phyloP scores from a whole-genome alignment of 257 asterid genomes.

The Lantana camara region DNA sequence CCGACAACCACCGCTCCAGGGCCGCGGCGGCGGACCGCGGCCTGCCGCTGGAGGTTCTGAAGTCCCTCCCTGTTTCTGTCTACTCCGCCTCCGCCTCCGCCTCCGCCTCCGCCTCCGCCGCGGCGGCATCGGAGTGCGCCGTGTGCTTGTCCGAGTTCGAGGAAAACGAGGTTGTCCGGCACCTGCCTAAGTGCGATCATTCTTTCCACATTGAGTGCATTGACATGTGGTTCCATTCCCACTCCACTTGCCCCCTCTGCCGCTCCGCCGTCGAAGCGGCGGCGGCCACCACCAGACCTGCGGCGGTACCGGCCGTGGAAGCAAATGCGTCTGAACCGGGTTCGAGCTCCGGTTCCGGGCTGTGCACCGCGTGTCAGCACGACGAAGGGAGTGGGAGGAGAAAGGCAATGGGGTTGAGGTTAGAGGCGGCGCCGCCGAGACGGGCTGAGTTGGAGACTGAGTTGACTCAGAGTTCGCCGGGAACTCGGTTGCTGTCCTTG shows the following conservation, averaged over 20 bases:
- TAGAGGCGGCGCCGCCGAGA: constrained; percentile 40
- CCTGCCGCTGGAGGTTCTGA: constrained; percentile 27
- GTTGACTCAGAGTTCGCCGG: constrained; percentile 42
- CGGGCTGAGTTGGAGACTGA: constrained; percentile 37
- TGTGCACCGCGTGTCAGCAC: constrained; percentile 23
- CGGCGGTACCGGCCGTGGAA: constrained; percentile 10
- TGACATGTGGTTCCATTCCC: constrained; percentile 50
- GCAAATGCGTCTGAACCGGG: constrained; percentile 27
- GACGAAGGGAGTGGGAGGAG: constrained; percentile 25
- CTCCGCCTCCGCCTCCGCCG: constrained; percentile 18
- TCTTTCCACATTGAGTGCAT: constrained; percentile 47
- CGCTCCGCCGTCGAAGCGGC: constrained; percentile 33
- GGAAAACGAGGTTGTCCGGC: constrained; percentile 37
- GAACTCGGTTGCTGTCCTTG: constrained; percentile 41
- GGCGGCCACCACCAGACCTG: neutral
- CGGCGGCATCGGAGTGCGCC: constrained; percentile 33
- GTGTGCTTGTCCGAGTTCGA: constrained; percentile 52
- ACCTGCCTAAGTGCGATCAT: constrained; percentile 48
- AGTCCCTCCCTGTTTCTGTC: constrained; percentile 27
- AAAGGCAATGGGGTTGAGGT: constrained; percentile 33
- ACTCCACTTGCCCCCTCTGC: constrained; percentile 58
- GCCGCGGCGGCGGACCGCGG: constrained; percentile 17
- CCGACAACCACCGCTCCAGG: neutral
- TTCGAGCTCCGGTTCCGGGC: constrained; percentile 30
- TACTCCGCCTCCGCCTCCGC: constrained; percentile 21